Percentiles rank a stretch among this genome's conserved stretches.
Evolutionary conservation across 73 alveolate species (phyloP).

Genomic region (Paramecium tetraurelia): DNA sequence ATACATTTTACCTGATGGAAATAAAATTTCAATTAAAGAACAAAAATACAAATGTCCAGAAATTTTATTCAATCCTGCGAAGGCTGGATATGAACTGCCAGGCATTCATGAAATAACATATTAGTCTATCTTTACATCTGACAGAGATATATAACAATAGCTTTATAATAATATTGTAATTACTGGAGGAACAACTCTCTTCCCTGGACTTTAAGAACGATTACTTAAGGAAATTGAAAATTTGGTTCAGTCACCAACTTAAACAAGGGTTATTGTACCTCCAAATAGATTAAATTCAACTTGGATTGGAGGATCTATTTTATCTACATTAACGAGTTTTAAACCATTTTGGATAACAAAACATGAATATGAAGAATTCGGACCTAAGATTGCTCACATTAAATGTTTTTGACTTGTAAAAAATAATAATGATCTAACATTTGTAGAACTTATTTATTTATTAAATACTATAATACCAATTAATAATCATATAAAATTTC

Average conservation of each 20-base stretch:
- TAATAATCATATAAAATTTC: not conserved
- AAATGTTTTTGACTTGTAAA: conserved; percentile 69
- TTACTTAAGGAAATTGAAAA: conserved; percentile 79
- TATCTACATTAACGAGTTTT: conserved; percentile 61
- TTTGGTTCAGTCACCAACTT: conserved; percentile 82
- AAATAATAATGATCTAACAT: conserved; percentile 46
- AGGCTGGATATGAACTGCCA: conserved; percentile 76
- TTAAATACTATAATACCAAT: not conserved
- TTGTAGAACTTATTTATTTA: not conserved
- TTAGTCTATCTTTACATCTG: conserved; percentile 86
- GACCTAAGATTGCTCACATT: conserved; percentile 79
- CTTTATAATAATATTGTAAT: conserved; percentile 83
- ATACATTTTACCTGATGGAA: not conserved
- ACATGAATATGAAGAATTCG: conserved; percentile 77
- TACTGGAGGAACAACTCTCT: conserved; percentile 94
- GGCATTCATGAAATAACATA: conserved; percentile 79
- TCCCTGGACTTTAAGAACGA: conserved; percentile 87
- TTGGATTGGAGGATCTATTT: conserved; percentile 79
- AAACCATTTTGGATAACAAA: conserved; percentile 71
- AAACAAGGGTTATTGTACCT: conserved; percentile 86
- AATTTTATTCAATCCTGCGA: conserved; percentile 79
- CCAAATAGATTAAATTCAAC: conserved; percentile 81
- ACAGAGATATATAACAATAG: conserved; percentile 86
- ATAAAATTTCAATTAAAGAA: not conserved
- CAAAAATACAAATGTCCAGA: conserved; percentile 76